phyloP scores from a whole-genome alignment of 2,329 filamentous ascomycete species.

The Scytalidium sp. region DNA sequence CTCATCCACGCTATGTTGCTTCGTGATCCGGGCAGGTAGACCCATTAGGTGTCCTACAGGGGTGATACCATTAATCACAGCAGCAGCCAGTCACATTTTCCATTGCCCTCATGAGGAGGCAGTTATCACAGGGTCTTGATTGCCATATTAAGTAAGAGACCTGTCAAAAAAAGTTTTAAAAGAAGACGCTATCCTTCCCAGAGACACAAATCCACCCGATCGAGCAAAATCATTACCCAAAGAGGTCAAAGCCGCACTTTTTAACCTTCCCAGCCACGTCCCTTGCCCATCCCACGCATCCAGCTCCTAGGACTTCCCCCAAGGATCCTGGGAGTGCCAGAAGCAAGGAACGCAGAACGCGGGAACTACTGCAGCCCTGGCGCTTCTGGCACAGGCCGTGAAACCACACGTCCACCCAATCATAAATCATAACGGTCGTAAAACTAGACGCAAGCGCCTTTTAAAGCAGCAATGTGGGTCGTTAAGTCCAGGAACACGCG shows the following conservation, averaged over 20 bases:
- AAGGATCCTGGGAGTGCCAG: not conserved
- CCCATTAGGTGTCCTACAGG: no score
- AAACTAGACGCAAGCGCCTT: constrained; percentile 7
- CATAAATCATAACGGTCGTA: constrained; percentile 15
- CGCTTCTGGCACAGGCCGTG: constrained; percentile 1
- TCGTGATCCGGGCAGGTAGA: not conserved
- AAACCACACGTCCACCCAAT: constrained; percentile 14
- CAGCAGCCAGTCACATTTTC: not conserved
- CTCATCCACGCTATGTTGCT: not conserved
- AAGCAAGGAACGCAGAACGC: not conserved
- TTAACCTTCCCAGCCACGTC: not conserved
- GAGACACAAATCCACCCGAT: not conserved
- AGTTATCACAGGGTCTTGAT: not conserved
- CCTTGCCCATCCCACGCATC: not conserved
- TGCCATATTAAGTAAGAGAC: not conserved
- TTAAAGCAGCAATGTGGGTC: constrained; percentile 11
- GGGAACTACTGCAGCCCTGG: not conserved
- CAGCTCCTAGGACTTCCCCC: not conserved
- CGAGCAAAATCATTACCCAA: not conserved
- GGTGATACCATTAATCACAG: not conserved
- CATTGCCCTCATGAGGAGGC: not conserved
- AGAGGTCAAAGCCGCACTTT: not conserved
- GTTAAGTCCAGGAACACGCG: constrained; percentile 3
- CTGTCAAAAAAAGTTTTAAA: not conserved
- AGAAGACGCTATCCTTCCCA: not conserved